Evolutionary conservation across 495 filamentous ascomycete genomes (phyloP), one percentile per base, ranked within the genome.

Genomic region (Talaromyces thailandensis): DNA sequence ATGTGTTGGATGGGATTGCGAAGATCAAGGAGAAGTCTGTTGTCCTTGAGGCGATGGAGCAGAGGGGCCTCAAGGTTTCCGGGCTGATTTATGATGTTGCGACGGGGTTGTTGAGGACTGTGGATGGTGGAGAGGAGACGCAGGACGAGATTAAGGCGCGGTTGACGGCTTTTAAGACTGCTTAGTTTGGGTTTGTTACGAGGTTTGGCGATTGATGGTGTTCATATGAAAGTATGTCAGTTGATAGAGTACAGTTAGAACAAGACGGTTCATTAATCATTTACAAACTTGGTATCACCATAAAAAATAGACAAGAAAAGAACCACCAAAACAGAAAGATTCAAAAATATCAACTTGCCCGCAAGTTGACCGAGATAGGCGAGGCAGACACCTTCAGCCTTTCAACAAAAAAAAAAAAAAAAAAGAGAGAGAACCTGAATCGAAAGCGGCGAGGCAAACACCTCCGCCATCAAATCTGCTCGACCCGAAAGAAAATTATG

Each of bases 41-140:
- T 21, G 78, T 89, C 24, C 70, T 85, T 65, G 84, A 86, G 40
- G 90, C 87, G 40, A 85, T 91, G 48, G 68, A 78, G 67, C 85
- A 88, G 69, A 75, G 87, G 35, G 88, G 88, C 3, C 73, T 94
- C 14, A 71, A 86, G 75, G 86, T 94, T 14, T 88, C 93, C 68
- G 90, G 89, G 18, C 69, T 80, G 31, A 70, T 92, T 32, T 91
- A 88, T 70, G 86, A 92, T 67, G 78, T 90, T 45, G 85, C 69
- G 1, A 78, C 69, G 16, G 88, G 88, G 35, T 70, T 79, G 59
- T 73, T 91, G 45, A 74, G 75, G 29, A 82, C 89, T 67, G 66
- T 91, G 56, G 82, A 82, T 8, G 52, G 21, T 11, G 74, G 66
- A 3, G 64, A 78, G 62, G 74, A 73, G 24, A 67, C 77, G 26